Evolutionary conservation across 2,329 filamentous ascomycete genomes (phyloP).

Genomic region (Didymella segeticola): DNA sequence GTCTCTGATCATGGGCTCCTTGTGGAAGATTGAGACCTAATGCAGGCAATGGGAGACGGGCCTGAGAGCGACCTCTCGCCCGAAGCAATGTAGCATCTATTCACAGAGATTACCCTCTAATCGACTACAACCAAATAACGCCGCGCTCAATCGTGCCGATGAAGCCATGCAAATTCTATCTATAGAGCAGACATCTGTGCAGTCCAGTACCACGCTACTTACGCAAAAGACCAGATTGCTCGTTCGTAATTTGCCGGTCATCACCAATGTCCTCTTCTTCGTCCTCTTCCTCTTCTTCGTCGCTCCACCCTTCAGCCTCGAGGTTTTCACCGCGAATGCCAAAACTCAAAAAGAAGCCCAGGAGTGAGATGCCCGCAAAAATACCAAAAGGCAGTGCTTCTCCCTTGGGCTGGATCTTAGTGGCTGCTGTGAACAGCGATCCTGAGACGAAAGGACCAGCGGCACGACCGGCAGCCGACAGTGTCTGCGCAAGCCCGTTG

Average conservation of each 20-base stretch:
- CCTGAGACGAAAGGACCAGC: conserved; percentile 89
- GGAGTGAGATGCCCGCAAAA: conserved; percentile 81
- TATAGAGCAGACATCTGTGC: conserved; percentile 7
- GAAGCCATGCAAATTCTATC: conserved; percentile 8
- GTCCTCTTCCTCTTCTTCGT: conserved; percentile 41
- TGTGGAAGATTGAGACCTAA: not conserved
- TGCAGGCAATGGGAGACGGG: not conserved
- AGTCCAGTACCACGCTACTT: conserved; percentile 25
- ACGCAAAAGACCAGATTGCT: conserved; percentile 40
- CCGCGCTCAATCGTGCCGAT: conserved; percentile 9
- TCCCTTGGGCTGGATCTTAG: conserved; percentile 76
- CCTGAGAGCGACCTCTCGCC: not conserved
- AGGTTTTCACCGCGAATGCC: conserved; percentile 71
- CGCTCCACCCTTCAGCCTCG: conserved; percentile 64
- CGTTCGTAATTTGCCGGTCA: conserved; percentile 25
- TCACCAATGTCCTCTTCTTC: conserved; percentile 35
- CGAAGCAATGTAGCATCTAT: not conserved
- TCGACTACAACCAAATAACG: conserved; percentile 1
- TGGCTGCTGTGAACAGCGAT: conserved; percentile 81
- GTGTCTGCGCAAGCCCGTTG: conserved; percentile 91
- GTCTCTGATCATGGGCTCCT: not conserved
- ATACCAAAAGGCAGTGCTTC: conserved; percentile 86
- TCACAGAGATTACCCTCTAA: not conserved
- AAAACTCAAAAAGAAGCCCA: conserved; percentile 81
- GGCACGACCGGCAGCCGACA: conserved; percentile 88